Conservation (phyloP, 495 filamentous ascomycete species). For the Pseudevernia furfuracea region DNA sequence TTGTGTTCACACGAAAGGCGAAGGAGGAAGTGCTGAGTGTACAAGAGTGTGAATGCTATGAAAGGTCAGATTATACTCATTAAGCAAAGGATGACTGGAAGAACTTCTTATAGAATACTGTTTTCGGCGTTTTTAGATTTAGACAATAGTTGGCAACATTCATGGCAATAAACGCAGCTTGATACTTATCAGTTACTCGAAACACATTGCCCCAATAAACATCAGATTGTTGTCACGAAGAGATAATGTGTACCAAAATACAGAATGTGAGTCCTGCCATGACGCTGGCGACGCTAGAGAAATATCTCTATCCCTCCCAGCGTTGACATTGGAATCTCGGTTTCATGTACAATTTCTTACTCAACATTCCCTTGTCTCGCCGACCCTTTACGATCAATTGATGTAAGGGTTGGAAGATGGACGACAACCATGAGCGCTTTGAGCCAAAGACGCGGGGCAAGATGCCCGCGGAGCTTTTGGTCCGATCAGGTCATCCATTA, state of each 20-base stretch:
- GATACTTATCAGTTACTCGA: neutral
- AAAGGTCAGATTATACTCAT: no score
- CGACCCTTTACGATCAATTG: neutral
- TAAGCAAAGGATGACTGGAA: no score
- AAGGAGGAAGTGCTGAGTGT: neutral
- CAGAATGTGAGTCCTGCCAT: neutral
- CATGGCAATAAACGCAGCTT: neutral
- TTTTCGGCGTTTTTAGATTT: neutral
- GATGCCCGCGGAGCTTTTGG: constrained; percentile 1
- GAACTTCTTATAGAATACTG: no score
- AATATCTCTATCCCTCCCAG: neutral
- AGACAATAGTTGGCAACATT: neutral
- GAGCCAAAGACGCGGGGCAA: constrained; percentile 3
- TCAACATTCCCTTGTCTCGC: neutral
- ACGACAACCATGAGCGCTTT: neutral
- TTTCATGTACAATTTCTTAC: neutral
- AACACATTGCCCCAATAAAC: neutral
- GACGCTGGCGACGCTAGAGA: neutral
- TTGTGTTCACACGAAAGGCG: neutral
- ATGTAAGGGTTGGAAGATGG: neutral
- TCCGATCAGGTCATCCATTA: neutral
- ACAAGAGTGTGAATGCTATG: neutral
- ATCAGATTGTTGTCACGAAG: neutral
- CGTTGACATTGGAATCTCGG: neutral
- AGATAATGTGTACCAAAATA: neutral